Conservation (phyloP, 768 basidiomycete species). For the Leccinum variicolor region DNA sequence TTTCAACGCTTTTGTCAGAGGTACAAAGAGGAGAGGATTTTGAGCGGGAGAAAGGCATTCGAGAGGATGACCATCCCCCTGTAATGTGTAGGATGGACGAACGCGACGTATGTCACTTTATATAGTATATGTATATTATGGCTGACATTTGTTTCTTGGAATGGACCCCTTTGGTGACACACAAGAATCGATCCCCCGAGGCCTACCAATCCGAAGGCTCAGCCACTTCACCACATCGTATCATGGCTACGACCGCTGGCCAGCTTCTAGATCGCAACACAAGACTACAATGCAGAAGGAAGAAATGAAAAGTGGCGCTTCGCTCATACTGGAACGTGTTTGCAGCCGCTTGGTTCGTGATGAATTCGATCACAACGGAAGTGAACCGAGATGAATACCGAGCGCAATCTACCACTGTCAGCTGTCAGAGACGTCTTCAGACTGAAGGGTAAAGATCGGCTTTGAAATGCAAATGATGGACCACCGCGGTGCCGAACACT, state of each 20-base stretch:
- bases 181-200: not conserved
- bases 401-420: not conserved
- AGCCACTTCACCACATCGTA: not conserved
- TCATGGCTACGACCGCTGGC: not conserved
- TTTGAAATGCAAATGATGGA: not conserved
- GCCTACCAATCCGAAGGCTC: too few relatives aligned
- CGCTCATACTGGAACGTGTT: not conserved
- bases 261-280: not conserved
- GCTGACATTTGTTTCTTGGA: not conserved
- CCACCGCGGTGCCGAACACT: not conserved
- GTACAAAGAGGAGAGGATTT: constrained; percentile 19
- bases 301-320: too few relatives aligned
- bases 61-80: constrained; percentile 18
- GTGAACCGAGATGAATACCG: not conserved
- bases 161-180: not conserved
- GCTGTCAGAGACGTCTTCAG: not conserved
- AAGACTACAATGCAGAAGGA: not conserved
- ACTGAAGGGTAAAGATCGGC: not conserved
- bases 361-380: too few relatives aligned
- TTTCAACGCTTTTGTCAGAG: constrained; percentile 23
- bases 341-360: too few relatives aligned
- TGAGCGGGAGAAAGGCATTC: constrained; percentile 11
- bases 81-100: constrained; percentile 3
- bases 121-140: not conserved
- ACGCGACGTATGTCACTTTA: not conserved